Base-by-base conservation (phyloP, 2,329 filamentous ascomycete genomes). In the Chrysoporthe puriensis region DNA sequence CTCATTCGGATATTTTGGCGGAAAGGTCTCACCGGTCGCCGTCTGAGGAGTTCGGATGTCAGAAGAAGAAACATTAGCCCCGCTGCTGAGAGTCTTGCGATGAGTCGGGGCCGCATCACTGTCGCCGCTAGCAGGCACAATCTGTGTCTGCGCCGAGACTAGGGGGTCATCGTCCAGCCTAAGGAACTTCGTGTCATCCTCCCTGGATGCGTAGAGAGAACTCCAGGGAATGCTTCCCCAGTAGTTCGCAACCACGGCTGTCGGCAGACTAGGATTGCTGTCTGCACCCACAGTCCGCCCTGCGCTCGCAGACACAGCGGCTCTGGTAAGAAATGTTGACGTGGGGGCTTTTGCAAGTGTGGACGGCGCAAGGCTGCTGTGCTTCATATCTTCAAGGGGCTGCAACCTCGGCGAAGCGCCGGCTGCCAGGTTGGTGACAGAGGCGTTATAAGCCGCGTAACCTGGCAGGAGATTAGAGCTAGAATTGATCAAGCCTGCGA, bases 161-260 rank as follows among this genome's bases (percentile, higher is more conserved):
- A 82, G 80, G 0, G 79, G 79, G 62, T 81, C 78, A 26, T 72
- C 69, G n/a, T 75, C 72, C 9, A 73, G 70, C 36, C 72, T 72
- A 21, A 72, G 73, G 0, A 69, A 74, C 26, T 60, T 69, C 11
- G 70, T 70, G 16, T 73, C 71, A 8, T 71, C 73, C 6, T 73
- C 72, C 11, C 71, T 69, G 11, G 74, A 71, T 9, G 73, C 73
- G 66, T 79, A 79, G 44, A 77, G 73, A 0, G 76, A 73, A 56
- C 76, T 79, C 92, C 94, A 97, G 59, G 94, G 90, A 66, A 89
- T 91, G 74, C 90, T 96, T 62, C 95, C 95, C 95, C 95, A 98
- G 66, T 96, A 86, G 76, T 98, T 98, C 43, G 94, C 94, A 82
- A 97, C 88, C 70, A 97, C 89, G 16, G 93, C 93, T 62, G 91